A percentile compares a stretch with the other conserved stretches of the same genome.
Conservation (phyloP, 805 yeast genomes). For the Barnettozyma wickerhamii region DNA sequence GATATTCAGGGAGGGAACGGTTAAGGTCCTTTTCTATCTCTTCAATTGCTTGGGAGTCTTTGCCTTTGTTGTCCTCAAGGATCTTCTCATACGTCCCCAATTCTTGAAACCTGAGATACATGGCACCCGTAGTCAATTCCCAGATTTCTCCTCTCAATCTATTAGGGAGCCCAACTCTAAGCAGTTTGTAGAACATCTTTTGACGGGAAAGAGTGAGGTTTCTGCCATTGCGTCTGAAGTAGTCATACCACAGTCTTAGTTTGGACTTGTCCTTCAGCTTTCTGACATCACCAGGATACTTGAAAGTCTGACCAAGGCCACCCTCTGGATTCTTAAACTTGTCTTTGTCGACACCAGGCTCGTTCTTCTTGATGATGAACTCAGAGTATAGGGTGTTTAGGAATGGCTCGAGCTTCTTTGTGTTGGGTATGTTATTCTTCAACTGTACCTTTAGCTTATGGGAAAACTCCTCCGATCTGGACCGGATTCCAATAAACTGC, state of each 20-base stretch:
- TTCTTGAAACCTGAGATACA: conserved; percentile 64
- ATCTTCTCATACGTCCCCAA: conserved; percentile 55
- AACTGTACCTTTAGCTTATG: conserved; percentile 57
- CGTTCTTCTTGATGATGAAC: conserved; percentile 57
- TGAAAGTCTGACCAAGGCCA: conserved; percentile 81
- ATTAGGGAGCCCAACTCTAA: conserved; percentile 93
- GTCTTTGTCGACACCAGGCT: conserved; percentile 26
- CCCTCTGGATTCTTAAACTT: conserved; percentile 61
- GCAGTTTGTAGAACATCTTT: conserved; percentile 72
- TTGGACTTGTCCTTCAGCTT: conserved; percentile 77
- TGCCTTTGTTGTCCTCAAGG: conserved; percentile 56
- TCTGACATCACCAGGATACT: conserved; percentile 86
- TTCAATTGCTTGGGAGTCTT: conserved; percentile 79
- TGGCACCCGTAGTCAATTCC: conserved; percentile 89
- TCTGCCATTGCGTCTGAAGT: conserved; percentile 78
- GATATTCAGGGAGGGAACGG: conserved; percentile 91
- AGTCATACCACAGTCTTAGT: conserved; percentile 91
- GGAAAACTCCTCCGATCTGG: conserved; percentile 79
- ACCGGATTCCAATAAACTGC: conserved; percentile 74
- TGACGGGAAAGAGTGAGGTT: conserved; percentile 72
- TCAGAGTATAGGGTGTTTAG: conserved; percentile 79
- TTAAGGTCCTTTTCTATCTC: conserved; percentile 96
- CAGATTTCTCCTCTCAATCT: conserved; percentile 92
- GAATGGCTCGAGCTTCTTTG: conserved; percentile 59
- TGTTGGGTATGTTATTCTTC: conserved; percentile 57